A percentile compares a stretch with the other conserved stretches of the same genome.
Conservation (phyloP, 257 asterid species). For the Solanum verrucosum region DNA sequence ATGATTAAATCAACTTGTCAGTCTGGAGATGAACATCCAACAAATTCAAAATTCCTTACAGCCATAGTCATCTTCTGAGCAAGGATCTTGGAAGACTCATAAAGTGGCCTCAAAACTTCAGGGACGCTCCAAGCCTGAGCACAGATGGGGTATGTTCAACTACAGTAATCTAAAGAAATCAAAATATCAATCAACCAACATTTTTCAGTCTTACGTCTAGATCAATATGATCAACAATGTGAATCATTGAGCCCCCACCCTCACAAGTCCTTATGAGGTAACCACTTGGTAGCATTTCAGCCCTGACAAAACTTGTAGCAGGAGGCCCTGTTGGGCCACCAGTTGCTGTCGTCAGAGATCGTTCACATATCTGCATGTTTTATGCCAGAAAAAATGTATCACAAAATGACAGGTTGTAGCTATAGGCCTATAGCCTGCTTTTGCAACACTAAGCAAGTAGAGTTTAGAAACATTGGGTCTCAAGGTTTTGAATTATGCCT, state of each 20-base stretch:
- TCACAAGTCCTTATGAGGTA: conserved; percentile 86
- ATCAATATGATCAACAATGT: conserved; percentile 88
- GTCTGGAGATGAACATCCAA: neutral
- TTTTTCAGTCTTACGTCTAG: conserved; percentile 42
- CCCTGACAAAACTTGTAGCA: conserved; percentile 66
- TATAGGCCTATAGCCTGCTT: neutral
- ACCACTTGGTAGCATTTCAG: conserved; percentile 91
- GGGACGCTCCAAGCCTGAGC: conserved; percentile 77
- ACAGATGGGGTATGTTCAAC: neutral
- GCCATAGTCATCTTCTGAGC: conserved; percentile 98
- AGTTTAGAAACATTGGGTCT: neutral
- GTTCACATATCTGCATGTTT: conserved; percentile 71
- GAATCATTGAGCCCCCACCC: conserved; percentile 92
- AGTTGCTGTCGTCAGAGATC: conserved; percentile 63
- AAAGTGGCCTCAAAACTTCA: conserved; percentile 89
- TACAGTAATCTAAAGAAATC: neutral
- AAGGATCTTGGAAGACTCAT: conserved; percentile 89
- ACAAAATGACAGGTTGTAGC: neutral
- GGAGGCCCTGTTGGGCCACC: conserved; percentile 92
- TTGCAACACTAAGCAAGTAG: neutral
- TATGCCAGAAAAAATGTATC: neutral
- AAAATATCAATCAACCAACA: neutral
- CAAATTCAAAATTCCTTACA: conserved; percentile 24
- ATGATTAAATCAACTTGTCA: neutral
- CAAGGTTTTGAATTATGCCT: neutral